Base-by-base conservation (phyloP, 1,284 basidiomycete genomes). In the Pyrrhoderma noxium region DNA sequence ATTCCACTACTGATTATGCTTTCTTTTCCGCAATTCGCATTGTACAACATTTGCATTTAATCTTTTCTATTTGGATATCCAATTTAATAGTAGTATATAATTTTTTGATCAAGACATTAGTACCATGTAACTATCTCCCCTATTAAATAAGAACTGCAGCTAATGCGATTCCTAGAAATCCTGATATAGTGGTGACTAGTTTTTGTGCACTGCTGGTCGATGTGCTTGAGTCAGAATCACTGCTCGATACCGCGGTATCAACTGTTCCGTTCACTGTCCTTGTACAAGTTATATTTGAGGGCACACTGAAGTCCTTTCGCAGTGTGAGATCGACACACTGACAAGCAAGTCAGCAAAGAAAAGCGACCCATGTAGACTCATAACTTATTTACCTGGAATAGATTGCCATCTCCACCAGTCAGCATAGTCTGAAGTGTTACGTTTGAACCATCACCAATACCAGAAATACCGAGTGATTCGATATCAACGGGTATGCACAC, bases 271-370 rank as follows among this genome's bases (percentile, higher is more conserved):
- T 38, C 34, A 50, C 41, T 1, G 39, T 50, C 47, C 61, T 58
- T 18, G 53, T 41, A 61, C 72, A 73, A 3, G 67, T 65, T 31
- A 64, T 60, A 58, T 68, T 69, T 38, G 65, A 61, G 1, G 70
- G 68, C 9, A 65, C 67, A 8, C 66, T 70, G 56, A 70, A 71
- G 58, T 67, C 70, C 44, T 67, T 73, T 36, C 76, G 70, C 27
- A 90, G 70, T 7, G 80, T 77, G 47, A 91, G 64, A 66, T 89
- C 85, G 40, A 85, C 73, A 61, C 86, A 89, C 80, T 16, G 23
- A 22, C 9, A 8, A 13, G 18, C 16, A 5, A 16, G n/a, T 39
- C 19, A 18, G n/a, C 22, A n/a, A 43, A 31, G 22, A n/a, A 31
- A 19, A 7, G 2, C 14, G 9, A 11, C 14, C 14, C 9, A 42